Conservation (phyloP, 176 grass and related monocot genomes). For the Thalia dealbata region DNA sequence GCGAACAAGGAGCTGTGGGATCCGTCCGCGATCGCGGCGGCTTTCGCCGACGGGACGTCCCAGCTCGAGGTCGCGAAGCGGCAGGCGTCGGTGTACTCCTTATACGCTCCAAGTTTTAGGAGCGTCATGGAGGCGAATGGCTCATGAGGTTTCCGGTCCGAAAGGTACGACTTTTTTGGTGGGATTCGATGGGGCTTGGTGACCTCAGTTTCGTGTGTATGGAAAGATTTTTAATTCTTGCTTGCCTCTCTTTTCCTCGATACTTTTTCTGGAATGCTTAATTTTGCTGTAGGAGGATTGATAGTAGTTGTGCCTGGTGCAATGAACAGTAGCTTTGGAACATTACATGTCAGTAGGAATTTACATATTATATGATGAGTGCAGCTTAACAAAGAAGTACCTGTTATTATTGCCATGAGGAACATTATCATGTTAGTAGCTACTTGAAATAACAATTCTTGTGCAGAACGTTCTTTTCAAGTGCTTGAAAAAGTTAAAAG, state of each 20-base stretch:
- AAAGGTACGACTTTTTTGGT: neutral
- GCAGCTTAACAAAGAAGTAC: no score
- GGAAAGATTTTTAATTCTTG: neutral
- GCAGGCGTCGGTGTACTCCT: conserved; percentile 53
- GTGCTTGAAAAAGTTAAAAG: no score
- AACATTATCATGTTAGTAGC: no score
- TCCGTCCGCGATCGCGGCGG: conserved; percentile 26
- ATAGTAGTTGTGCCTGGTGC: no score
- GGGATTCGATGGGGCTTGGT: neutral
- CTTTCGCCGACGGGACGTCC: conserved; percentile 46
- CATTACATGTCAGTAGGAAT: no score
- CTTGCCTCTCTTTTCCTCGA: neutral
- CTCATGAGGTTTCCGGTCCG: neutral
- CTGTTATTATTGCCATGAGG: no score
- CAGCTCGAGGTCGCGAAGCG: conserved; percentile 69
- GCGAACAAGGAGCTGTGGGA: conserved; percentile 53
- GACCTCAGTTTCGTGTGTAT: neutral
- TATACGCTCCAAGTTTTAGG: conserved; percentile 71
- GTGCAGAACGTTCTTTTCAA: no score
- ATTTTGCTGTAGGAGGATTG: neutral
- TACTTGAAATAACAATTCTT: no score
- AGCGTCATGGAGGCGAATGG: conserved; percentile 57
- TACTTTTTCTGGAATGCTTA: neutral
- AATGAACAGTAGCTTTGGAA: no score
- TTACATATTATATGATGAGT: no score